Base-by-base conservation (phyloP, 768 basidiomycete genomes). In the Sistotremastrum suecicum region DNA sequence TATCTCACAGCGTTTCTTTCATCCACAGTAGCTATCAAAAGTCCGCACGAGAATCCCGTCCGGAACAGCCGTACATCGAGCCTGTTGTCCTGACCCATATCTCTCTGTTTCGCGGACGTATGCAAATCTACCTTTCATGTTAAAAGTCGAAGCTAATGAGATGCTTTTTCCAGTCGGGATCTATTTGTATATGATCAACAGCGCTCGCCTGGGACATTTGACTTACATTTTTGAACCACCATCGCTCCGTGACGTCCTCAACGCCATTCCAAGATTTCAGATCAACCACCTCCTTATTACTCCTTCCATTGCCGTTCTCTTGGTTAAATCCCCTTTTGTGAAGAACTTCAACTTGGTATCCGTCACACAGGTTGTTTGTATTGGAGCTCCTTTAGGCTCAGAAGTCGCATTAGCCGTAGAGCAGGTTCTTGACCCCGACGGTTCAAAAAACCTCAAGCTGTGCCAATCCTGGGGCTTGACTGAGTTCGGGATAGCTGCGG, bases 271-370 rank as follows among this genome's bases (percentile, higher is more conserved):
- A 28, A 35, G 36, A 38, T 33, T 38, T 38, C 39, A 38, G 5
- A 45, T 45, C 37, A 45, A 34, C 10, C 33, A n/a, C 39, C 28
- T 45, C 8, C 35, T 38, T 11, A 37, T 58, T 34, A 60, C 60
- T 0, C 68, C 68, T 1, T 67, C 68, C 2, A 59, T 68, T 34
- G 54, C 63, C 1, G 58, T 67, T 34, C 54, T 56, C 5, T 52
- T 69, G 35, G 55, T 63, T 5, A 59, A 64, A 48, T 56, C 57
- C 6, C 58, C 58, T 2, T 44, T 63, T 6, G 57, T 66, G 5
- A 52, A 55, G 44, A 51, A 61, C 39, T 64, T 58, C 54, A 60
- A 66, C 53, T 53, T 68, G 6, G 50, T 54, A 3, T 54, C 54
- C n/a, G 47, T 67, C 32, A 35, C 56, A 35, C 60, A 61, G 28